Conservation (phyloP, 1,139 yeast species). For the Meyerozyma athensensis region DNA sequence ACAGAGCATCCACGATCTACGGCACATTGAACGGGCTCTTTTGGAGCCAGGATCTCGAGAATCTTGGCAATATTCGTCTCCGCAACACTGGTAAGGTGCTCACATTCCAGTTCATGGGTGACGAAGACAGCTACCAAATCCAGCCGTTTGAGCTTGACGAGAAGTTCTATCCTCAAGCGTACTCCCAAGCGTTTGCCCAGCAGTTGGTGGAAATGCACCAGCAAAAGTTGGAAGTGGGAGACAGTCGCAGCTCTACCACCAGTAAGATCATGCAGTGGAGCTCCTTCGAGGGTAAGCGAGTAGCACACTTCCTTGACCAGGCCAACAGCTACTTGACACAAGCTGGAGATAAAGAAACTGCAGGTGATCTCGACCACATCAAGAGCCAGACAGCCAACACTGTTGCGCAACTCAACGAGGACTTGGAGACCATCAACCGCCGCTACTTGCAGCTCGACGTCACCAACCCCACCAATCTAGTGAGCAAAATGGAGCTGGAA, state of each 20-base stretch:
- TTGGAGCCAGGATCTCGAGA: constrained; percentile 31
- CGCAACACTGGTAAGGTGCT: constrained; percentile 26
- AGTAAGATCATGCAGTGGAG: constrained; percentile 24
- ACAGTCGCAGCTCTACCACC: constrained; percentile 17
- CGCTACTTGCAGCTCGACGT: constrained; percentile 20
- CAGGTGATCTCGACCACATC: constrained; percentile 22
- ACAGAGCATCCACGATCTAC: constrained; percentile 23
- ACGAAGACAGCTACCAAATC: constrained; percentile 13
- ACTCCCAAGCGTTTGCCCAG: constrained; percentile 18
- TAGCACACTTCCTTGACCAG: constrained; percentile 21
- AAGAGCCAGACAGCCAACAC: constrained; percentile 15
- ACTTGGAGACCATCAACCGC: constrained; percentile 16
- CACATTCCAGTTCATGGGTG: constrained; percentile 30
- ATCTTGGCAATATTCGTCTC: constrained; percentile 27
- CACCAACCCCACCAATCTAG: constrained; percentile 19
- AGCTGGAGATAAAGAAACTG: constrained; percentile 14
- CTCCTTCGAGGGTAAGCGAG: constrained; percentile 35
- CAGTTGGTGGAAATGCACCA: constrained; percentile 18
- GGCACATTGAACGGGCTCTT: constrained; percentile 33
- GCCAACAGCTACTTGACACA: constrained; percentile 17
- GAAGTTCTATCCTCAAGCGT: constrained; percentile 29
- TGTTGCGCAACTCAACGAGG: constrained; percentile 14
- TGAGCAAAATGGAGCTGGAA: constrained; percentile 10
- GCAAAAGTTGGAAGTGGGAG: constrained; percentile 13
- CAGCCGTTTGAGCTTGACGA: constrained; percentile 25